A percentile compares a stretch with the other conserved stretches of the same genome.
Evolutionary conservation across 228 moss, liverwort and hornwort genomes (phyloP).

Genomic region (Sphagnum magellanicum): DNA sequence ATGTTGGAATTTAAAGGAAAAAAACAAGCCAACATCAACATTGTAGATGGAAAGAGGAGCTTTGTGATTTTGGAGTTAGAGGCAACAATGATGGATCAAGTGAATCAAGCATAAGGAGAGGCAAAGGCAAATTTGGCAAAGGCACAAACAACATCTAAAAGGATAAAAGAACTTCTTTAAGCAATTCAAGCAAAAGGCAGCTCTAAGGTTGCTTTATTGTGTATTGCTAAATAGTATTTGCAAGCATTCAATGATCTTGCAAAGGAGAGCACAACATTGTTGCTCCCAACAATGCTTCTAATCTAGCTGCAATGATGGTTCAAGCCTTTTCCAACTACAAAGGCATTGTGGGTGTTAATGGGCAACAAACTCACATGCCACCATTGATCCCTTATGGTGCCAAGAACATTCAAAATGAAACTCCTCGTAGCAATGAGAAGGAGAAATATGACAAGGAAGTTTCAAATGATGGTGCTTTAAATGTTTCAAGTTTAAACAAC

Average conservation of each 20-base stretch:
- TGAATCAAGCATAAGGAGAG: constrained; percentile 93
- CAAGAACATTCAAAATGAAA: no score
- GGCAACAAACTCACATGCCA: constrained; percentile 51
- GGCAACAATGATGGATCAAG: constrained; percentile 98
- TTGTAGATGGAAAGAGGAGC: constrained; percentile 97
- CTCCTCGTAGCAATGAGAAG: no score
- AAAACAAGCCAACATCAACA: constrained; percentile 93
- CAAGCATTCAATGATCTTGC: constrained; percentile 90
- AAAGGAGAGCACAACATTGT: constrained; percentile 91
- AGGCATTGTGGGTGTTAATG: constrained; percentile 82
- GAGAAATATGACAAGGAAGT: no score
- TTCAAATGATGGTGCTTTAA: no score
- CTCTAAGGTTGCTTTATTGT: constrained; percentile 85
- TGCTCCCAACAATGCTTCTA: constrained; percentile 76
- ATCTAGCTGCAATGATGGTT: constrained; percentile 95
- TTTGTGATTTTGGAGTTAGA: constrained; percentile 96
- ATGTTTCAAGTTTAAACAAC: no score
- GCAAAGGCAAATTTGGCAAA: constrained; percentile 91
- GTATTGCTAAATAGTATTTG: constrained; percentile 87
- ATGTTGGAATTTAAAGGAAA: constrained; percentile 98
- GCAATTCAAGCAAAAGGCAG: constrained; percentile 85
- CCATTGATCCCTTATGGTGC: no score
- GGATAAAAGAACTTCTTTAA: constrained; percentile 67
- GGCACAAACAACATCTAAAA: constrained; percentile 90
- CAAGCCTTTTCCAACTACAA: constrained; percentile 98